Base-by-base conservation (phyloP, 106 monocot species). In the Hemerocallis citrina region DNA sequence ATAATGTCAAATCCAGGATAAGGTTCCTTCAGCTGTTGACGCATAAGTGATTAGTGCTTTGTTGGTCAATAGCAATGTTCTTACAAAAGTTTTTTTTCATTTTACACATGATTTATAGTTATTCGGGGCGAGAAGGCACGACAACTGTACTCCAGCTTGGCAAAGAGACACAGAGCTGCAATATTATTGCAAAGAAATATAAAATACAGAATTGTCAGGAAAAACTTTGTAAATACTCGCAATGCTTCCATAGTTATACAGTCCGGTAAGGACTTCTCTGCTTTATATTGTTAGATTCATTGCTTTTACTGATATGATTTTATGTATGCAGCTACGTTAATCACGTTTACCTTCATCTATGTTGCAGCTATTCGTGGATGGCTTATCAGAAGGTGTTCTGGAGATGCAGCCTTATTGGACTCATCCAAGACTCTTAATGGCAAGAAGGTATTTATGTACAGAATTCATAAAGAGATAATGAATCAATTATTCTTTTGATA, bases 231-330 rank as follows among this genome's bases (percentile, higher is more conserved):
- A 29, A 40, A 67, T 24, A 50, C 73, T 17, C 72, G 60, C 8
- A 75, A 71, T 44, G 85, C 93, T 60, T 72, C 89, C 7, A 50
- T 85, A 27, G 59, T 85, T 7, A 77, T 93, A 41, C 93, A 93
- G 55, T 79, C 93, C 38, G 93, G 93, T 93, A 85, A 63, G 20
- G 41, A 64, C 37, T 38, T 41, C 39, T 60, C 29, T 27, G 31
- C 40, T 7, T 33, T 15, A 23, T 38, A 6, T n/a, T n/a, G 5
- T 38, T 6, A 38, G 7, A 6, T 38, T 11, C 37, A 11, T 6
- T 6, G 37, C 11, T 38, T 38, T 11, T 38, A 38, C 11, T 38
- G 11, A 6, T 6, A 6, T 11, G 11, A 6, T n/a, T 38, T 38
- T 38, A 5, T 38, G 7, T 11, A 38, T 38, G 37, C 11, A n/a